Evolutionary conservation across 345 rosid genomes (phyloP).

Genomic region (Salix exigua): DNA sequence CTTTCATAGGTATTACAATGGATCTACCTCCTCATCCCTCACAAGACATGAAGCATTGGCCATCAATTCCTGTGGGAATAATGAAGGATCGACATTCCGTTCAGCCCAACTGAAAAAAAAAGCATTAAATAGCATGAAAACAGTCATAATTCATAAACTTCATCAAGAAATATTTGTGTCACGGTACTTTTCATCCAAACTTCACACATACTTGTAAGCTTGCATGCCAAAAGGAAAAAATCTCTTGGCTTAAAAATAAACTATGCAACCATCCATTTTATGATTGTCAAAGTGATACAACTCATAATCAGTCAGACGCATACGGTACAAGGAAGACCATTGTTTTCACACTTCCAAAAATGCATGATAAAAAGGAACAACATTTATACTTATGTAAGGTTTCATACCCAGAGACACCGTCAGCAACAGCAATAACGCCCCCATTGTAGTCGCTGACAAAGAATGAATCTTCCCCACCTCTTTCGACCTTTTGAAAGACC

Average conservation of each 20-base stretch:
- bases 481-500: conserved; percentile 46
- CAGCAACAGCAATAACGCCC: conserved; percentile 85
- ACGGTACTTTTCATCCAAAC: background rate
- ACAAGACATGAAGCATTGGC: conserved; percentile 55
- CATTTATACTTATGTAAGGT: background rate
- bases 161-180: background rate
- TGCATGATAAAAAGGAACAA: background rate
- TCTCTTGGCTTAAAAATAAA: too few species aligned
- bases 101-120: conserved; percentile 71
- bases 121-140: conserved; percentile 9
- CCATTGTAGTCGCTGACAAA: conserved; percentile 61
- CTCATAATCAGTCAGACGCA: background rate
- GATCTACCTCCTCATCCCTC: conserved; percentile 51
- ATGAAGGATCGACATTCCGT: conserved; percentile 79
- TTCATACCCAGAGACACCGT: conserved; percentile 82
- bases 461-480: conserved; percentile 88
- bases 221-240: too few species aligned
- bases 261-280: background rate
- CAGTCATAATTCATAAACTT: too few species aligned
- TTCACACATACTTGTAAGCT: background rate
- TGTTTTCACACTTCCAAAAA: background rate
- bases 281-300: background rate
- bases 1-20: background rate
- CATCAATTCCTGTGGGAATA: conserved; percentile 74
- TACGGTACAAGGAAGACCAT: too few species aligned